Evolutionary conservation across 176 grass and related monocot genomes (phyloP).

Genomic region (Paspalum vaginatum): DNA sequence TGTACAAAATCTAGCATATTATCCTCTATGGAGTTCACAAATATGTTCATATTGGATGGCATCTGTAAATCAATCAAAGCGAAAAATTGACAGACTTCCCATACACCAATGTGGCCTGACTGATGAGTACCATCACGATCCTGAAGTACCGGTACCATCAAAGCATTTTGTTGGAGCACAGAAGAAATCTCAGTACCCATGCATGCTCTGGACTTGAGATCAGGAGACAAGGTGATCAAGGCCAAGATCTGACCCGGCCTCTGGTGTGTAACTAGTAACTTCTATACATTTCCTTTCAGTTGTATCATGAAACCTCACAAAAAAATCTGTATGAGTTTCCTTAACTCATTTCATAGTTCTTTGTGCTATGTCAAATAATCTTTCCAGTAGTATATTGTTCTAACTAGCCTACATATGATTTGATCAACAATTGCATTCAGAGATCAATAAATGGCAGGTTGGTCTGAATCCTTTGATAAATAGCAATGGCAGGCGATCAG

Average conservation of each 20-base stretch:
- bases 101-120: not conserved
- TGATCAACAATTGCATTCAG: conserved; percentile 34
- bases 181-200: not conserved
- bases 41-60: not conserved
- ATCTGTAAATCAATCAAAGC: not conserved
- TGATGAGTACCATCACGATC: no score
- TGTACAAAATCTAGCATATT: conserved; percentile 1
- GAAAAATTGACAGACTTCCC: conserved; percentile 7
- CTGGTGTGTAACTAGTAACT: conserved; percentile 11
- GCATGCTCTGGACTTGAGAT: not conserved
- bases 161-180: not conserved
- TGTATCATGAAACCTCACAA: conserved; percentile 21
- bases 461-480: conserved; percentile 32
- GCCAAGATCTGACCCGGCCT: conserved; percentile 17
- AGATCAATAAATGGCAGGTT: conserved; percentile 53
- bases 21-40: not conserved
- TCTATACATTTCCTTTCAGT: conserved; percentile 28
- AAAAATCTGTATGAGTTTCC: conserved; percentile 8
- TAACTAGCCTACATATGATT: no score
- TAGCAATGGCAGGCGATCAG: conserved; percentile 8
- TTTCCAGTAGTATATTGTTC: conserved; percentile 18
- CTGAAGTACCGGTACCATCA: conserved; percentile 14
- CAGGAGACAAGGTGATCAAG: conserved; percentile 21
- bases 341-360: not conserved
- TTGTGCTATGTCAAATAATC: conserved; percentile 3